Percentiles rank a stretch among this genome's conserved stretches.
phyloP scores from a whole-genome alignment of 2,329 filamentous ascomycete species.

The Aspergillus novoparasiticus region DNA sequence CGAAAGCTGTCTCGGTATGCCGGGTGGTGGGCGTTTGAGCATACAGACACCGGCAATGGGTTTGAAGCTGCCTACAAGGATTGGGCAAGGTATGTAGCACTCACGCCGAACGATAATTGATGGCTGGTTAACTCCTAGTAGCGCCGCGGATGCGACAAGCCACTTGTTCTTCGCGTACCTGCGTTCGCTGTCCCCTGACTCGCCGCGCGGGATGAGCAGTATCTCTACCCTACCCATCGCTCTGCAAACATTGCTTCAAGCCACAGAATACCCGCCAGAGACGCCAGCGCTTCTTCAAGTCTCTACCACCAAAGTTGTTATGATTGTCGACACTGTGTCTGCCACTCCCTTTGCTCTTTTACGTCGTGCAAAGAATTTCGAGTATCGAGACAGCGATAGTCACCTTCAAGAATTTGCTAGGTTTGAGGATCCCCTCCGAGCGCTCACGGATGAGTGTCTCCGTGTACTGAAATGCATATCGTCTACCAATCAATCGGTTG shows the following conservation, averaged over 20 bases:
- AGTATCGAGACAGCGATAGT: constrained; percentile 85
- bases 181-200: constrained; percentile 82
- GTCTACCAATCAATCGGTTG: constrained; percentile 80
- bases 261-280: constrained; percentile 91
- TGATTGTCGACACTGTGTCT: constrained; percentile 95
- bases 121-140: constrained; percentile 46
- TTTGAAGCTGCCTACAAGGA: constrained; percentile 93
- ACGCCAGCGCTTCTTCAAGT: constrained; percentile 75
- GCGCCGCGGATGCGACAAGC: constrained; percentile 91
- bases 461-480: constrained; percentile 89
- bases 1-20: constrained; percentile 93
- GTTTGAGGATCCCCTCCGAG: constrained; percentile 84
- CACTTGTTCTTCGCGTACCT: constrained; percentile 98
- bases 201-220: constrained; percentile 66
- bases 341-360: constrained; percentile 91
- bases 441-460: constrained; percentile 89
- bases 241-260: constrained; percentile 83
- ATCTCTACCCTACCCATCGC: constrained; percentile 88
- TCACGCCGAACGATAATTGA: neutral
- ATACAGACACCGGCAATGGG: constrained; percentile 80
- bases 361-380: constrained; percentile 88
- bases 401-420: constrained; percentile 84
- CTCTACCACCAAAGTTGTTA: constrained; percentile 83
- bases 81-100: constrained; percentile 70
- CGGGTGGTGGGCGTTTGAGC: constrained; percentile 98